Base-by-base conservation (phyloP, 768 basidiomycete genomes). In the Crassisporium funariophilum region DNA sequence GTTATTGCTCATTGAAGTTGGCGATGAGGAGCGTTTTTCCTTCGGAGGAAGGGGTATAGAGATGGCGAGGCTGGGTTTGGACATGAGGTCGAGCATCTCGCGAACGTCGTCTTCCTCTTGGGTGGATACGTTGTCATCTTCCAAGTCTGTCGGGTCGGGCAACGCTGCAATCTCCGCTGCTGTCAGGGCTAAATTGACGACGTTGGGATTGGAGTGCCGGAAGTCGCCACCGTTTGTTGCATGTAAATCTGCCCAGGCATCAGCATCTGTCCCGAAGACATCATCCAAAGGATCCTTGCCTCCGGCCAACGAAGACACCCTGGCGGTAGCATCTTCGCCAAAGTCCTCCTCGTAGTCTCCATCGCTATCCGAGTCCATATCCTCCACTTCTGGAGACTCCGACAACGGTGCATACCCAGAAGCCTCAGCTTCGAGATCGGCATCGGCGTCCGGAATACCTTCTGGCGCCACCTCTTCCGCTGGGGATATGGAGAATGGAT, bases 261-360 rank as follows among this genome's bases (percentile, higher is more conserved):
- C 78, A 50, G 71, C 78, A 60, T 85, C 84, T n/a, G 75, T 74
- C 36, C 84, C 82, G 65, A 85, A 86, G 5, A 85, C 73, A 52
- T 85, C 82, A 7, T 64, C 71, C 20, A 85, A 68, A 16, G 81
- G 82, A 59, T 86, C 82, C 46, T 58, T 63, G 46, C 61, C 64
- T 52, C 55, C 61, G 41, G 56, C 54, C 42, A 63, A 43, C 39
- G 69, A 63, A 55, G 63, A 57, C 33, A 76, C 70, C 40, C 65
- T 63, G 38, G 72, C 70, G 8, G 73, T 73, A 19, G 63, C 54
- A 35, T 76, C 75, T 8, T 70, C 71, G 35, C 71, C 73, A 13
- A 66, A 64, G 24, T 54, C 62, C 19, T 57, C 61, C 35, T 66
- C 67, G 4, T 59, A 60, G 5, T 63, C 60, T 21, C 63, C 66